These are phyloP conservation scores for Acacia pycnantha DNA, from an alignment of 331 rosid species.

Conservation along the genomic window DNA sequence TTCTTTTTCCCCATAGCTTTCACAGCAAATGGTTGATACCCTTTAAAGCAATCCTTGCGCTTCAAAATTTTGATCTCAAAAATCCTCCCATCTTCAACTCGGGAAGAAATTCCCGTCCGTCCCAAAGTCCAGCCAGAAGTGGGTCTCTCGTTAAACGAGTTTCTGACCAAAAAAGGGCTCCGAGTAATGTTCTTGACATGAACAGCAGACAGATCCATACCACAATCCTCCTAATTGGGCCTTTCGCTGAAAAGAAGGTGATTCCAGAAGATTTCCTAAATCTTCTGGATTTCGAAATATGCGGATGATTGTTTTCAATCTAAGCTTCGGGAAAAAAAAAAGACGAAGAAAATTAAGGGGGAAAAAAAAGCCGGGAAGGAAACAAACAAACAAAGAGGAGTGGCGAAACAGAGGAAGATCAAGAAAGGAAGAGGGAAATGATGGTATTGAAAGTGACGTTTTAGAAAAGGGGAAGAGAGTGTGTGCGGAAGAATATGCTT, in stretches of 20 bases:
- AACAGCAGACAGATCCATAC: conserved; percentile 77
- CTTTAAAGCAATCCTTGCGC: conserved; percentile 35
- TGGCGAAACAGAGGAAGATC: conserved; percentile 27
- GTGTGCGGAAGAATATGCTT: conserved; percentile 26
- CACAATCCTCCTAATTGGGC: not conserved
- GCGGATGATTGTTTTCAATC: not conserved
- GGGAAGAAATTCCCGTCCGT: conserved; percentile 38
- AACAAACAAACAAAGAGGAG: not conserved
- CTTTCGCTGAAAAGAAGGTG: conserved; percentile 16
- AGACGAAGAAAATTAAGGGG: not conserved
- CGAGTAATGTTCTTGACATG: conserved; percentile 48
- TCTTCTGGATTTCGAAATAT: not conserved
- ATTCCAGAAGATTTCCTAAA: not conserved
- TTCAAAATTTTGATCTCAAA: conserved; percentile 52
- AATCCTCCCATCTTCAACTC: conserved; percentile 34
- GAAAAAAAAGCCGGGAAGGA: not conserved
- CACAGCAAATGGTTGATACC: conserved; percentile 42
- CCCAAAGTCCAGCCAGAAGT: conserved; percentile 38
- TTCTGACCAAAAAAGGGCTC: conserved; percentile 44
- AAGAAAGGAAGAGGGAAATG: not conserved
- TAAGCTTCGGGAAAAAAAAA: not conserved
- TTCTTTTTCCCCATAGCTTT: conserved; percentile 73
- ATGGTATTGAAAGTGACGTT: conserved; percentile 30
- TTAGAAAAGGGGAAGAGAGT: conserved; percentile 11
- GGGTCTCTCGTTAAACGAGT: conserved; percentile 51